Base-by-base conservation (phyloP, 768 basidiomycete species). In the Dentipellis sp. region DNA sequence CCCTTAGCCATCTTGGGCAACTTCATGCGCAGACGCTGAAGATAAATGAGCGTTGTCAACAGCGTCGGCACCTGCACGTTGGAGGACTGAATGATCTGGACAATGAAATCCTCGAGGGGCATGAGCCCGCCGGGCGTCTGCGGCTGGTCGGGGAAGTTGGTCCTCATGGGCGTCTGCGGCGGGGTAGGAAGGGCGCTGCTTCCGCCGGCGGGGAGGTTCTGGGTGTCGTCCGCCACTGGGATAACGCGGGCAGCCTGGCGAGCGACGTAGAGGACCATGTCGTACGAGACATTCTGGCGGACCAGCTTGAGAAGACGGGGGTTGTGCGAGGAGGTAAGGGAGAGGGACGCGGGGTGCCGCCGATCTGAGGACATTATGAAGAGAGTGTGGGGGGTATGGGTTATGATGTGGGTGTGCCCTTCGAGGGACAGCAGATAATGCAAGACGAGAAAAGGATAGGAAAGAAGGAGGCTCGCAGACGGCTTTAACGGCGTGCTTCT, bases 21-120 rank as follows among this genome's bases (percentile, higher is more conserved):
- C 72, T 86, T 93, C 36, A 76, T 67, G 50, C 84, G 83, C 53
- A 99, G 78, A 37, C 95, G 82, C 60, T 94, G 88, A 60, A 99
- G 84, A 73, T 94, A 97, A 61, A 95, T 76, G 66, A 97, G 78
- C 35, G 94, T 97, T 36, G 90, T 83, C 52, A 97, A 83, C 54
- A 99, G 78, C 19, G 94, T 97, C 23, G 91, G 78, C 6, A 91
- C 90, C 68, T 92, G 91, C 50, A 97, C 93, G 65, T 92, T 90
- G 42, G 89, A 89, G 66, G 79, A 78, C 59, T 82, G 76, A 59
- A 93, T 84, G 54, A 98, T 76, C 65, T 82, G 81, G 54, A 79
- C 71, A 68, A 99, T 94, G 70, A 97, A 99, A 54, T 85, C 78
- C 63, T 89, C 82, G 51, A 99, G 75, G 38, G 84, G 78, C 37